A percentile compares a stretch with the other conserved stretches of the same genome.
These are phyloP conservation scores for Lachnellula occidentalis DNA, from an alignment of 2,329 filamentous ascomycete genomes.

Conservation along the genomic window DNA sequence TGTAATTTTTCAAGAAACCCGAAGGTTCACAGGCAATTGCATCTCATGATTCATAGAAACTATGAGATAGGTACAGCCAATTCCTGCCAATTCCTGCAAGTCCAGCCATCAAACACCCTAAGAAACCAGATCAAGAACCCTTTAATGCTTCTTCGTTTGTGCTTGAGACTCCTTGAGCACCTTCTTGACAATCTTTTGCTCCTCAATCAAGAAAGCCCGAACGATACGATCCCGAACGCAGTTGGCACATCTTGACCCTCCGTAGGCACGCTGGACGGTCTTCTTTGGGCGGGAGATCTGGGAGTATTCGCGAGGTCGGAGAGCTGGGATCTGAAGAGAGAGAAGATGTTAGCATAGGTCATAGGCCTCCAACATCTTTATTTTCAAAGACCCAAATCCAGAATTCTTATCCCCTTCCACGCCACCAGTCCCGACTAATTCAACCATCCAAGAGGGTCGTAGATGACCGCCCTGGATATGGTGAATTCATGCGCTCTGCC, in stretches of 20 bases:
- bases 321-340: conserved; percentile 71
- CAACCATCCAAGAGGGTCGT: too few species aligned
- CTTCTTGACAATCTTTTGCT: conserved; percentile 99
- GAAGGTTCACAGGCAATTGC: conserved; percentile 19
- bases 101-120: conserved; percentile 31
- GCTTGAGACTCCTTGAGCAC: conserved; percentile 96
- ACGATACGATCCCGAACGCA: conserved; percentile 98
- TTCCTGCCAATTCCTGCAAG: conserved; percentile 31
- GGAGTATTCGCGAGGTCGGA: conserved; percentile 96
- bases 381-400: too few species aligned
- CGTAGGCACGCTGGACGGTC: conserved; percentile 97
- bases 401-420: too few species aligned
- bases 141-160: conserved; percentile 48
- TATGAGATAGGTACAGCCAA: conserved; percentile 32
- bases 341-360: conserved; percentile 28
- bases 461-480: too few species aligned
- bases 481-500: neutral
- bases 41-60: conserved; percentile 27
- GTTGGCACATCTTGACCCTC: conserved; percentile 96
- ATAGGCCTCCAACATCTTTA: neutral
- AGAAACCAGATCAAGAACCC: conserved; percentile 27
- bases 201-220: conserved; percentile 98
- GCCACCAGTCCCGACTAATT: too few species aligned
- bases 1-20: neutral
- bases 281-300: conserved; percentile 98